phyloP scores from a whole-genome alignment of 345 rosid genomes.

The Gossypioides kirkii region DNA sequence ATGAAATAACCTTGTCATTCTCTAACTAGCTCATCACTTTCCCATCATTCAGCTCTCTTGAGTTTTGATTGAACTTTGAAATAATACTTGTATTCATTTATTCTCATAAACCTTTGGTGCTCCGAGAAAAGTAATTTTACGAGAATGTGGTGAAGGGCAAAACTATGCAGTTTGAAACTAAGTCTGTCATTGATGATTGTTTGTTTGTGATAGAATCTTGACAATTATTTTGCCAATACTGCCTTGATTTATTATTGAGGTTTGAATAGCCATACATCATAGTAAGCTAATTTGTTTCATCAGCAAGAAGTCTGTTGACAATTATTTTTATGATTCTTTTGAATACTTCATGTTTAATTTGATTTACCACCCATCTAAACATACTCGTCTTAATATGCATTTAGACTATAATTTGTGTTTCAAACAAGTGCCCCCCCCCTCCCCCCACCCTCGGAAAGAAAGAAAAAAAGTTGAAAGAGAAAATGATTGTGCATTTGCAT shows the following conservation, averaged over 20 bases:
- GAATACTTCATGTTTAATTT: constrained; percentile 1
- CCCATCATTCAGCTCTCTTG: background rate
- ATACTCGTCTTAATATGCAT: background rate
- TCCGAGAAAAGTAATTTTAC: background rate
- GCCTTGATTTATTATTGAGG: background rate
- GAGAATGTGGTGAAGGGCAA: background rate
- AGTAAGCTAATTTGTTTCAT: background rate
- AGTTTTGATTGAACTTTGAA: background rate
- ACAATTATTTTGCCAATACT: background rate
- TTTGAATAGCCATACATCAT: background rate
- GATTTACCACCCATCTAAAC: background rate
- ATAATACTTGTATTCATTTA: background rate
- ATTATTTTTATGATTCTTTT: background rate
- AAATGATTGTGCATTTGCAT: background rate
- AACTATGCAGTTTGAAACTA: background rate
- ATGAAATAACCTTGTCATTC: background rate
- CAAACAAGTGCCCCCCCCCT: background rate
- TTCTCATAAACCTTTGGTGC: background rate
- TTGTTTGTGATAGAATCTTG: background rate
- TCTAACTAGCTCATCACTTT: background rate
- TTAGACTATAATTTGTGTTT: background rate
- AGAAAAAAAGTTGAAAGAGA: background rate
- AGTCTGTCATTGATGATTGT: background rate
- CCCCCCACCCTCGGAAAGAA: background rate
- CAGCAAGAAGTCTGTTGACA: background rate